Base-by-base conservation (phyloP, 2,329 filamentous ascomycete species). In the Diaporthe australafricana region DNA sequence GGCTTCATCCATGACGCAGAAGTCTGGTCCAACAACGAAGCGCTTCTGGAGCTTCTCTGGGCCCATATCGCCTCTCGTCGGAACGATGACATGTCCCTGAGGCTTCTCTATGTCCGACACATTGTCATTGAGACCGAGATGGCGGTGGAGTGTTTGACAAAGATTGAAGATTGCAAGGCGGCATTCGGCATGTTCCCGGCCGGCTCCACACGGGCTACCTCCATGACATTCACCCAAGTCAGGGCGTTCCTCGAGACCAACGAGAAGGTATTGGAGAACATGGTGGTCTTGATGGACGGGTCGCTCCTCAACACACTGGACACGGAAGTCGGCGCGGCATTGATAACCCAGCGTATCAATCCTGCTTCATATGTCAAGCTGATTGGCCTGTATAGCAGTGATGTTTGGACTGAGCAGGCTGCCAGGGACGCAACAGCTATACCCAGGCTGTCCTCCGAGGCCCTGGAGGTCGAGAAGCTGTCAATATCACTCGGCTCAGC, bases 51-150 rank as follows among this genome's bases (percentile, higher is more conserved):
- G 22, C 25, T 50, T n/a, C 11, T 25, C 8, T 50, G 47, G 47
- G 12, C 47, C 2, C 17, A 6, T 16, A 1, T 50, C 0, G 25
- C 25, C n/a, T 0, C 11, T 0, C 47, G 9, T 1, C n/a, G 2
- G 22, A 25, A 50, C 12, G 47, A 50, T 2, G 47, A 12, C 22
- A 25, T 6, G 2, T 5, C 22, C n/a, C 6, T 50, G 22, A 50
- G 16, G 47, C 4, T 50, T 5, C 9, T 50, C 8, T 50, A 50
- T 12, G 25, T 50, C 11, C n/a, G 47, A 5, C 22, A 50, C 22
- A 50, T 22, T 12, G 47, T 50, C 22, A 50, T 25, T 22, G 47
- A 50, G 47, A 50, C 47, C 8, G 47, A 50, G 47, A n/a, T 50
- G 11, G 11, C 3, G 0, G 22, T 50, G 0, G 22, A 27, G 47